Evolutionary conservation across 78 protist genomes (phyloP), one percentile per base, ranked within the genome.

Genomic region (Ministeria vibrans): DNA sequence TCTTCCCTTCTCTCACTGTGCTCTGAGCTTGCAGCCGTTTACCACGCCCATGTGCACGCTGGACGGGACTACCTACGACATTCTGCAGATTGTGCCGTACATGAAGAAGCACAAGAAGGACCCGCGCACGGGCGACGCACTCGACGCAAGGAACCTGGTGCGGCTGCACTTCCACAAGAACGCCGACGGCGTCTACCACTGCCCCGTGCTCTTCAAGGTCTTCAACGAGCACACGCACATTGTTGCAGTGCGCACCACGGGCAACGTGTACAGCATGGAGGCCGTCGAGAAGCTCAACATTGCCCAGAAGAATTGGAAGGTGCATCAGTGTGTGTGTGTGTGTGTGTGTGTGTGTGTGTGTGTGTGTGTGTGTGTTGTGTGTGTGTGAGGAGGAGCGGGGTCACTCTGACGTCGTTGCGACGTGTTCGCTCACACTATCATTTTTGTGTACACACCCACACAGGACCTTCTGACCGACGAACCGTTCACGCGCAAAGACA

Each of bases 151-250:
- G 32, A 94, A 92, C 27, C 75, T 93, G 25, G 45, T 87, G 25
- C 73, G 5, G 53, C 75, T 69, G 38, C 7, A 68, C 34, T 88
- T 88, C 64, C 61, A 70, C 36, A 87, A 64, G 51, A 90, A 93
- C 72, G 80, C 69, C 25, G 78, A 79, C 32, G 91, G 92, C 43
- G 74, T 93, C 63, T 87, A 62, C 76, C 84, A 83, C 42, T 94
- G 96, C 82, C 98, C 98, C 0, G 83, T 94, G 25, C 46, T 90
- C n/a, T 79, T 78, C 63, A 95, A 95, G 76, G 89, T 39, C 43
- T 90, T 95, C 79, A 92, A 61, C 45, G 94, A 93, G 68, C 62
- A 53, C 53, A 76, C 93, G 0, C 91, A 89, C 70, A 91, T 95
- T 32, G 96, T 92, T 23, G 91, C 93, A 5, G 72, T 87, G 23